These are phyloP conservation scores for Petunia hybrid DNA, from an alignment of 305 asterid genomes.

Conservation along the genomic window DNA sequence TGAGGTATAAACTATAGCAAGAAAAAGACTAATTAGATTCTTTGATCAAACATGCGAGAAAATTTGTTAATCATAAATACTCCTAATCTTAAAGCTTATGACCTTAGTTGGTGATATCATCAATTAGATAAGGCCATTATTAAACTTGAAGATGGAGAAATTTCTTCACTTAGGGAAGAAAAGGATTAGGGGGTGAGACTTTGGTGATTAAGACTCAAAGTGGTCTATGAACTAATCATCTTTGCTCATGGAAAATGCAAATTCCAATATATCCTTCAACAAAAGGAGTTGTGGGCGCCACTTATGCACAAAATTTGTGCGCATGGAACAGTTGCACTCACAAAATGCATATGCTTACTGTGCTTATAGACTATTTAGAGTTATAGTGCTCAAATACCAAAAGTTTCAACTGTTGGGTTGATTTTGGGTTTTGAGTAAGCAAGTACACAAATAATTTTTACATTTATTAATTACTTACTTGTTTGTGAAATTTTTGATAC, in stretches of 20 bases:
- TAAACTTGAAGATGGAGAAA: not conserved
- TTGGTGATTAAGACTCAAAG: conserved; percentile 32
- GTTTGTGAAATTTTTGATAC: too few relatives aligned
- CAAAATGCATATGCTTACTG: conserved; percentile 28
- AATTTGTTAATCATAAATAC: not conserved
- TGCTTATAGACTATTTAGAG: not conserved
- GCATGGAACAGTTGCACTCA: conserved; percentile 64
- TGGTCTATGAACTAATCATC: conserved; percentile 30
- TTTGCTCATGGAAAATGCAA: conserved; percentile 27
- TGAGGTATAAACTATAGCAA: not conserved
- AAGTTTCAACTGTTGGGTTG: not conserved
- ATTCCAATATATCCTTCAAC: conserved; percentile 7
- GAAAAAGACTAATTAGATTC: conserved; percentile 15
- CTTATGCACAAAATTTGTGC: conserved; percentile 45
- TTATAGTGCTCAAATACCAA: conserved; percentile 39
- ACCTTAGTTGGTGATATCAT: conserved; percentile 20
- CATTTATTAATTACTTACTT: too few relatives aligned
- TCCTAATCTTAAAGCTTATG: conserved; percentile 4
- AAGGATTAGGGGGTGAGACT: conserved; percentile 21
- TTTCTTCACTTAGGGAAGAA: not conserved
- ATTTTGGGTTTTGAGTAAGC: not conserved
- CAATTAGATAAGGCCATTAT: not conserved
- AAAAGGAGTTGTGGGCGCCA: conserved; percentile 50
- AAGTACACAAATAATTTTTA: not conserved
- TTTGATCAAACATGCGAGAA: conserved; percentile 2